These are phyloP conservation scores for Zasmidium citrigriseum DNA, from an alignment of 2,329 filamentous ascomycete species.

Conservation along the genomic window DNA sequence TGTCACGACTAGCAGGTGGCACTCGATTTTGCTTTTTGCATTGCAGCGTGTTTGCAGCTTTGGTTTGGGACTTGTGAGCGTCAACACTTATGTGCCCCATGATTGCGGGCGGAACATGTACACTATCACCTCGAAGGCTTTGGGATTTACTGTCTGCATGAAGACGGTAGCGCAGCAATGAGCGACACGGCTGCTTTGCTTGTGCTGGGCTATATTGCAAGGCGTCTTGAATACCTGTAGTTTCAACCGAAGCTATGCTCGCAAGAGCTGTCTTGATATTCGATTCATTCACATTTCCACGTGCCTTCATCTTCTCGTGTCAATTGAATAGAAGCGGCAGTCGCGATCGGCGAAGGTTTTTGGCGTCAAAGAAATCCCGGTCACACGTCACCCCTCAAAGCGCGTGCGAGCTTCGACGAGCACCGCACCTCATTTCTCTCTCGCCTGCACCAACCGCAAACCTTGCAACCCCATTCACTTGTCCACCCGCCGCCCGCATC, in stretches of 20 bases:
- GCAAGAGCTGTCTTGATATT: neutral
- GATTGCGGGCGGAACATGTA: neutral
- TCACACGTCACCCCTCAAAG: neutral
- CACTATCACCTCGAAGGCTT: neutral
- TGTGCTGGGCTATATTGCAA: neutral
- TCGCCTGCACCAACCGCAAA: neutral
- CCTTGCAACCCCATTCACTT: neutral
- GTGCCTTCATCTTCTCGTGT: neutral
- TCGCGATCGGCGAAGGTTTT: too few relatives aligned
- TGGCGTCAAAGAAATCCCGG: neutral
- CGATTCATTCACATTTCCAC: neutral
- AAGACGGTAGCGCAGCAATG: neutral
- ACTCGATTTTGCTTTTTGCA: neutral
- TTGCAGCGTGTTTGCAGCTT: neutral
- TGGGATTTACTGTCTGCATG: neutral
- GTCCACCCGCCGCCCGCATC: neutral
- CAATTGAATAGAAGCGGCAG: too few relatives aligned
- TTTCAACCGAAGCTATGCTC: neutral
- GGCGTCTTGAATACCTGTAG: neutral
- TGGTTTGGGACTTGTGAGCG: neutral
- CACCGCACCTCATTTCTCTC: neutral
- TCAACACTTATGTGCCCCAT: neutral
- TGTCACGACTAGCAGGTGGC: neutral
- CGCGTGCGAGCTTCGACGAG: neutral
- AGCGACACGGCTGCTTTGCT: neutral